These are phyloP conservation scores for Boletellus deceptivus DNA, from an alignment of 1,284 basidiomycete genomes.

Conservation along the genomic window DNA sequence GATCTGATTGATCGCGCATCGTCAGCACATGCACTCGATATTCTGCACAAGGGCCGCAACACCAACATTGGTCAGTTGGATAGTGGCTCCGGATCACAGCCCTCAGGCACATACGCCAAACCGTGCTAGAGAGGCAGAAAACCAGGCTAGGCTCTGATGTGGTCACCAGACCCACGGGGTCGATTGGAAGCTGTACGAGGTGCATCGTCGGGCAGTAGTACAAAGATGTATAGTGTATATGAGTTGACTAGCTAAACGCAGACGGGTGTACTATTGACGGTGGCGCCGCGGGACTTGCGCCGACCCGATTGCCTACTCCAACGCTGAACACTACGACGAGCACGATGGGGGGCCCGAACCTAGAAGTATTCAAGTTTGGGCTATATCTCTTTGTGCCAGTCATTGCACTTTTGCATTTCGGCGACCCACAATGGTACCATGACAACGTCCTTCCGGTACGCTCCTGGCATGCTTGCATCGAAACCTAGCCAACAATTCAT, in stretches of 20 bases:
- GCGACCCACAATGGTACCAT: conserved; percentile 87
- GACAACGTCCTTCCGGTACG: conserved; percentile 78
- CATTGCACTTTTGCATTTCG: conserved; percentile 81
- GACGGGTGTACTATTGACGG: background rate
- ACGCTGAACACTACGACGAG: background rate
- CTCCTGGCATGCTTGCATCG: conserved; percentile 7
- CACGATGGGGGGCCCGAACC: conserved; percentile 73
- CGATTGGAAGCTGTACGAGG: conserved; percentile 6
- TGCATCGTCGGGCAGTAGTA: too few relatives aligned
- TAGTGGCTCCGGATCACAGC: conserved; percentile 42
- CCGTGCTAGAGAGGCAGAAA: conserved; percentile 45
- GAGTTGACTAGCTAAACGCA: background rate
- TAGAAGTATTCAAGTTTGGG: conserved; percentile 87
- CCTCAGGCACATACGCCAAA: conserved; percentile 66
- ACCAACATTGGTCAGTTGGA: conserved; percentile 41
- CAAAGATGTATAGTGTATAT: background rate
- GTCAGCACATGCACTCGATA: conserved; percentile 50
- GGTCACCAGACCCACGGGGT: background rate
- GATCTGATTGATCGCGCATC: conserved; percentile 45
- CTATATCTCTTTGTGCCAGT: conserved; percentile 90
- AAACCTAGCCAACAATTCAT: background rate
- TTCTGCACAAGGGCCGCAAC: conserved; percentile 35
- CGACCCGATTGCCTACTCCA: background rate
- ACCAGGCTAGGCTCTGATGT: background rate
- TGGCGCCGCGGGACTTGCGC: background rate